Percentiles rank a stretch among this genome's conserved stretches.
Evolutionary conservation across 495 filamentous ascomycete genomes (phyloP).

Genomic region (Tuber indicum): DNA sequence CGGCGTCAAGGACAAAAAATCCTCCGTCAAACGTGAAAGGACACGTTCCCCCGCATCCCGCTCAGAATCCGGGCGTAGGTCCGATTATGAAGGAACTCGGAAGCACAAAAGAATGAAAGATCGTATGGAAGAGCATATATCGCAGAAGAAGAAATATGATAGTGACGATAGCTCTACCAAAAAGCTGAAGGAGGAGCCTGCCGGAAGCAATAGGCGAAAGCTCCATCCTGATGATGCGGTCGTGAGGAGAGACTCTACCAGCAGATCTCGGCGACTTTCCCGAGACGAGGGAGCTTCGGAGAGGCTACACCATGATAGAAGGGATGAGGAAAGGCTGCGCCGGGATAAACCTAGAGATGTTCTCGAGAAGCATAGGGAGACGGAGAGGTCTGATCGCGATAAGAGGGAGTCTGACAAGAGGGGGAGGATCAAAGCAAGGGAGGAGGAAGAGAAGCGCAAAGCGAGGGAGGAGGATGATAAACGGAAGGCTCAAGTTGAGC

Average conservation of each 20-base stretch:
- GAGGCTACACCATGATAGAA: neutral
- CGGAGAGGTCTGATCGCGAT: conserved; percentile 21
- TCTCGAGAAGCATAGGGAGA: conserved; percentile 9
- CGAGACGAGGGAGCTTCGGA: neutral
- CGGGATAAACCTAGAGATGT: conserved; percentile 9
- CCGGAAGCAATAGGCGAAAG: conserved; percentile 18
- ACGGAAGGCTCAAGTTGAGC: conserved; percentile 13
- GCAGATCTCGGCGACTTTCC: conserved; percentile 14
- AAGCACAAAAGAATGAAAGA: conserved; percentile 26
- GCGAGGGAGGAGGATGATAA: conserved; percentile 27
- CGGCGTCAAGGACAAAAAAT: conserved; percentile 25
- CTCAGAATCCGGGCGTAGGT: conserved; percentile 32
- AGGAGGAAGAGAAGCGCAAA: conserved; percentile 26
- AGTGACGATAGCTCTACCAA: conserved; percentile 28
- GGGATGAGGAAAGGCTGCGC: conserved; percentile 5
- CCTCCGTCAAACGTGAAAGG: conserved; percentile 26
- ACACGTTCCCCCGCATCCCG: conserved; percentile 32
- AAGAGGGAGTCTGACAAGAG: conserved; percentile 24
- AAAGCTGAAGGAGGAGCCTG: conserved; percentile 25
- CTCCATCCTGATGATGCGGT: conserved; percentile 19
- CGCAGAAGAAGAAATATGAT: conserved; percentile 26
- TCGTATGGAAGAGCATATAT: neutral
- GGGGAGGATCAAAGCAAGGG: conserved; percentile 13
- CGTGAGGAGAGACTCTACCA: conserved; percentile 13
- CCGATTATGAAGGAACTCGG: conserved; percentile 21